A percentile compares a stretch with the other conserved stretches of the same genome.
phyloP scores from a whole-genome alignment of 2,329 filamentous ascomycete genomes.

The Catunica adiposa region DNA sequence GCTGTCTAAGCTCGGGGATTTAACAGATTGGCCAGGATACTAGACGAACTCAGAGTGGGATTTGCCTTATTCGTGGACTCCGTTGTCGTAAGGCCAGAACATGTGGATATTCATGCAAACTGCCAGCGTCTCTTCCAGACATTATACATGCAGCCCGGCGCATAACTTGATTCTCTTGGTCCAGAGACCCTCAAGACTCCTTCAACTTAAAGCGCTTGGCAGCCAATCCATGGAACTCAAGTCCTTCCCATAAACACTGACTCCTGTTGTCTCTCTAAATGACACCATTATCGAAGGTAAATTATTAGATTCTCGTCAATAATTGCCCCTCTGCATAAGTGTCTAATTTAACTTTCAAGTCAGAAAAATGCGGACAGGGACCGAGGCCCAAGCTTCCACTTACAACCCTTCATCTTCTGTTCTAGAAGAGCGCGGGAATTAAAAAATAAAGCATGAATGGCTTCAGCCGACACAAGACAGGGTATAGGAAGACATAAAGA shows the following conservation, averaged over 20 bases:
- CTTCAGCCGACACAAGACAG: no score
- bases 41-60: background rate
- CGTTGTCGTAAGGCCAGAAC: background rate
- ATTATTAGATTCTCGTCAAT: background rate
- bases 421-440: background rate
- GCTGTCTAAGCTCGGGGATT: background rate
- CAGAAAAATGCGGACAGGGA: background rate
- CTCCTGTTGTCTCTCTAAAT: background rate
- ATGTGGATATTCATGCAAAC: no score
- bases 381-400: background rate
- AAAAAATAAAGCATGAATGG: no score
- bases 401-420: background rate
- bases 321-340: background rate
- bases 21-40: background rate
- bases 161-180: no score
- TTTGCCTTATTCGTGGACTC: background rate
- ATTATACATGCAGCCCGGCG: no score
- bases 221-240: no score
- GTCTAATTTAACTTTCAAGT: background rate
- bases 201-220: no score
- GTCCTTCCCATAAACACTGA: background rate
- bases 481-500: background rate
- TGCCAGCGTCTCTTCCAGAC: no score
- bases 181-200: no score
- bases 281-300: background rate